These are phyloP conservation scores for Funneliformis caledonium DNA, from an alignment of 371 early-diverging fungal genomes.

Conservation along the genomic window DNA sequence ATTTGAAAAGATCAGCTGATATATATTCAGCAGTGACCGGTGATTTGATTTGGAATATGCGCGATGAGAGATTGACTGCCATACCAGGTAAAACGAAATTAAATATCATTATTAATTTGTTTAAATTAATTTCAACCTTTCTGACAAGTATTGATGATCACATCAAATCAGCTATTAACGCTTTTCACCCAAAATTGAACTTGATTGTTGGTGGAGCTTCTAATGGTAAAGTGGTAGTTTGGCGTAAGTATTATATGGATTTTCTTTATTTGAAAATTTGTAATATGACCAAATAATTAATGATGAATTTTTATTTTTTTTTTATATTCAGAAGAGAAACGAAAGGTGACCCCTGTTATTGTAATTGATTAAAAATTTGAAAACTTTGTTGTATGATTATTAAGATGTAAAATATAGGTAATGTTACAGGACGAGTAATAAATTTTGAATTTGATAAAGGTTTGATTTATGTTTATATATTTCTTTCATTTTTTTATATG, in stretches of 20 bases:
- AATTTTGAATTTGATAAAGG: background rate
- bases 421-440: background rate
- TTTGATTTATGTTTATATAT: background rate
- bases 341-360: background rate
- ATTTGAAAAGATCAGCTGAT: conserved; percentile 71
- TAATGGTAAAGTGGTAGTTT: conserved; percentile 8
- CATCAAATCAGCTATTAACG: conserved; percentile 16
- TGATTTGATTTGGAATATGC: conserved; percentile 22
- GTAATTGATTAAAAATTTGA: background rate
- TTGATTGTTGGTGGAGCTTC: conserved; percentile 10
- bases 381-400: background rate
- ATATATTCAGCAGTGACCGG: conserved; percentile 53
- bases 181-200: conserved; percentile 28
- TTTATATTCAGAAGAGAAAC: background rate
- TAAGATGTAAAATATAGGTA: background rate
- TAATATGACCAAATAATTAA: background rate
- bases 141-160: background rate
- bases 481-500: background rate
- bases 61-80: conserved; percentile 22
- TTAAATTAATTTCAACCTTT: too few species aligned
- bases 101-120: background rate
- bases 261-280: background rate
- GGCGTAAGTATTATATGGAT: background rate
- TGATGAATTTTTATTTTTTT: background rate
- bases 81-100: conserved; percentile 35